phyloP scores from a whole-genome alignment of 768 basidiomycete species.

The Termitomyces sp. region DNA sequence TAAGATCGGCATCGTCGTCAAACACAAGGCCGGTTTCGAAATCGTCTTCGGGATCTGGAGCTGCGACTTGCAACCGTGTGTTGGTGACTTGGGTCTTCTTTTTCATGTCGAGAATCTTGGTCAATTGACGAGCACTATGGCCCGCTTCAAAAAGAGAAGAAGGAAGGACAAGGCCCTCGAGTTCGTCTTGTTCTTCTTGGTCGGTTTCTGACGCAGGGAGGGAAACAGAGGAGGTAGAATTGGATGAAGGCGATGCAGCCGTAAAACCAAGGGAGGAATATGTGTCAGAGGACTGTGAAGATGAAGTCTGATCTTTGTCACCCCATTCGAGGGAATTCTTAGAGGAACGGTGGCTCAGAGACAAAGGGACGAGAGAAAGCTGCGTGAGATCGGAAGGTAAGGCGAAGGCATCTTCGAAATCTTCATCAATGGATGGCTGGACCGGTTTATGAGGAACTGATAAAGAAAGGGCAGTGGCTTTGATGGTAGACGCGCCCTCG shows the following conservation, averaged over 20 bases:
- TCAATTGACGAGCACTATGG: conserved; percentile 47
- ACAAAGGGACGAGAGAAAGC: conserved; percentile 75
- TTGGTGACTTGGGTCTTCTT: conserved; percentile 43
- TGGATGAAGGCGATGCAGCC: conserved; percentile 66
- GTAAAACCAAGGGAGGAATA: conserved; percentile 78
- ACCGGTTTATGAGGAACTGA: conserved; percentile 26
- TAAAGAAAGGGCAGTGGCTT: conserved; percentile 51
- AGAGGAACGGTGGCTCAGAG: conserved; percentile 72
- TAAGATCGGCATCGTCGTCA: conserved; percentile 78
- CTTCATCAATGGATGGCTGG: conserved; percentile 57
- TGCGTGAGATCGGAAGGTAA: conserved; percentile 77
- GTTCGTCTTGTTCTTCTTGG: conserved; percentile 63
- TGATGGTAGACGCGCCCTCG: conserved; percentile 82
- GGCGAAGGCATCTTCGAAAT: conserved; percentile 80
- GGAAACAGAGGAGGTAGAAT: conserved; percentile 61
- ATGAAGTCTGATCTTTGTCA: conserved; percentile 77
- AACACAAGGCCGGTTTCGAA: conserved; percentile 84
- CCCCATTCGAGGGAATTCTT: conserved; percentile 85
- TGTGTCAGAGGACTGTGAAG: conserved; percentile 84
- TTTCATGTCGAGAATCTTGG: conserved; percentile 48
- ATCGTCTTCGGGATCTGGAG: conserved; percentile 73
- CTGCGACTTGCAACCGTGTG: conserved; percentile 40
- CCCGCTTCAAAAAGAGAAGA: conserved; percentile 70
- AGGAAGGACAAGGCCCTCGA: conserved; percentile 80
- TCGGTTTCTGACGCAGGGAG: conserved; percentile 72